Evolutionary conservation across 2,329 filamentous ascomycete species (phyloP).

Genomic region (Pseudogymnoascus sp.): DNA sequence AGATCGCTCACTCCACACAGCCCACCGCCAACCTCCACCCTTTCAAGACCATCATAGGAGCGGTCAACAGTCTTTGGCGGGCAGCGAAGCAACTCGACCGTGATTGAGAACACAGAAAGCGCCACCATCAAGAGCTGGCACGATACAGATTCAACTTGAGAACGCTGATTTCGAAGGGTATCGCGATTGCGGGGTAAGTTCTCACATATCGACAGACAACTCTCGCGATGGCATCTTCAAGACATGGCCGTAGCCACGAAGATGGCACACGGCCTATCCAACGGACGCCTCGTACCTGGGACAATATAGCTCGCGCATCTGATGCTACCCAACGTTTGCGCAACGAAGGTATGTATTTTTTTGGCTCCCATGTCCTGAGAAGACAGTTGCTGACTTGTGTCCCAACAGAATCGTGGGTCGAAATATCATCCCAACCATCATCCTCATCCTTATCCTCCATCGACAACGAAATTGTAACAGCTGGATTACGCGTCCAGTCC

Average conservation of each 20-base stretch:
- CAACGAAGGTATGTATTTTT: not conserved
- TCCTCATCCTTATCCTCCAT: slow-evolving; percentile 86
- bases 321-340: slow-evolving; percentile 1
- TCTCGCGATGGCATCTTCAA: slow-evolving; percentile 1
- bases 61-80: not conserved
- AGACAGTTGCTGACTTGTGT: slow-evolving; percentile 19
- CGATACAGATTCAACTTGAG: not conserved
- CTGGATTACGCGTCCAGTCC: slow-evolving; percentile 69
- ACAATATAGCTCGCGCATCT: slow-evolving; percentile 4
- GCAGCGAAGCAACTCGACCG: not conserved
- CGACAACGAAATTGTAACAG: slow-evolving; percentile 84
- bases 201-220: slow-evolving; percentile 1
- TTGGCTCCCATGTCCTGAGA: not conserved
- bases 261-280: not conserved
- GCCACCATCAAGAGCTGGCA: not conserved
- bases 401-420: slow-evolving; percentile 83
- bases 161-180: not conserved
- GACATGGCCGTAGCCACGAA: not conserved
- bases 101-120: not conserved
- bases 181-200: slow-evolving; percentile 2
- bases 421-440: slow-evolving; percentile 85
- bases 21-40: not conserved
- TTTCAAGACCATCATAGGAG: slow-evolving; percentile 3
- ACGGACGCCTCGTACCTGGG: slow-evolving; percentile 1
- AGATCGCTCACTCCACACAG: not conserved